Base-by-base conservation (phyloP, 1,284 basidiomycete genomes). In the Neonothopanus nambi region DNA sequence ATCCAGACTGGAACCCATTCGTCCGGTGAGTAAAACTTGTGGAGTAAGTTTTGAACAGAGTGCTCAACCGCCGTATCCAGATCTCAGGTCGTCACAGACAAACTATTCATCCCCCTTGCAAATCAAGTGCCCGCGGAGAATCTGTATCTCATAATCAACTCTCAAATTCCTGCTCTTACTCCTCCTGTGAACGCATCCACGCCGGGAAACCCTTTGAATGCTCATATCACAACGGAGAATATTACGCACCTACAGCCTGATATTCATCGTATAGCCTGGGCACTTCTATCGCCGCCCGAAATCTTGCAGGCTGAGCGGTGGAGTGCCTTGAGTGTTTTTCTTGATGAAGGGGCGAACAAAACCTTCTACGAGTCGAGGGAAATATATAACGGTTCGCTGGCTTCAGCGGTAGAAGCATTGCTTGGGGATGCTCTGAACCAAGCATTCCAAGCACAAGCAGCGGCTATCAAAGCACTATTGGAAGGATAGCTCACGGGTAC, bases 1-100 rank as follows among this genome's bases (percentile, higher is more conserved):
- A 70, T 58, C 59, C 63, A 2, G 53, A 65, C 23, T 70, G 68
- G 68, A 70, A 69, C 51, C 65, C 67, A 3, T 69, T 69, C 49
- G 66, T 65, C 2, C 60, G 68, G 61, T 65, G 28, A 54, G 15
- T 13, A 33, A 33, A 20, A 23, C 18, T 35, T n/a, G 36, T 17
- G 26, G 15, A 21, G n/a, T 15, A 9, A 37, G 21, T n/a, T 5
- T 21, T 36, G 15, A n/a, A 15, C n/a, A n/a, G n/a, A 13, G 17
- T 28, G 18, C 40, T 18, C 8, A 52, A 18, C 21, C 39, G 51
- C 37, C 20, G 23, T 40, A 26, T n/a, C 18, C 17, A 68, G 67
- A 24, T 65, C 64, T 18, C 63, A 65, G 40, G 61, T 65, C 35
- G 61, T 72, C 13, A 63, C 66, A 12, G 55, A 69, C 57, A 47